phyloP scores from a whole-genome alignment of 768 basidiomycete species.

The Ramaria sp. region DNA sequence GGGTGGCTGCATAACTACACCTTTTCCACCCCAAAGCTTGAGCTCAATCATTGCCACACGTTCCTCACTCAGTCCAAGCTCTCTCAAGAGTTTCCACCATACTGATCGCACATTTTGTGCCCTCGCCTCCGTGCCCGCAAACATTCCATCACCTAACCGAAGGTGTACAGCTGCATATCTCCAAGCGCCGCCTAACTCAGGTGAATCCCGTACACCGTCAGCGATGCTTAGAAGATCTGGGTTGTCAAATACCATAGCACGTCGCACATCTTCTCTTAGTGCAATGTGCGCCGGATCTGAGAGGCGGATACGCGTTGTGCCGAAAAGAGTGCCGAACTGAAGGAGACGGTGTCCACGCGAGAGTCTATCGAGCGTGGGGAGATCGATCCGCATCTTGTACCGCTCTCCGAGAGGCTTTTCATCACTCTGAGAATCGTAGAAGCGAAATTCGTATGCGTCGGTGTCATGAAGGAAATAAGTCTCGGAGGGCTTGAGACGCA shows the following conservation, averaged over 20 bases:
- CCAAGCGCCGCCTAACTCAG: constrained; percentile 25
- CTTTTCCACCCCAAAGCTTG: constrained; percentile 10
- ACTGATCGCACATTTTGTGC: constrained; percentile 31
- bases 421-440: constrained; percentile 32
- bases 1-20: constrained; percentile 2
- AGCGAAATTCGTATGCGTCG: constrained; percentile 51
- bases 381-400: constrained; percentile 21
- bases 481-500: constrained; percentile 29
- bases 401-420: background rate
- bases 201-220: constrained; percentile 27
- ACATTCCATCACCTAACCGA: constrained; percentile 61
- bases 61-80: constrained; percentile 29
- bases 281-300: constrained; percentile 26
- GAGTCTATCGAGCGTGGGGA: constrained; percentile 27
- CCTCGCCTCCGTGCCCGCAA: constrained; percentile 28
- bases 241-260: constrained; percentile 47
- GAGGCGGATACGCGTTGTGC: constrained; percentile 56
- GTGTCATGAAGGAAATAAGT: constrained; percentile 40
- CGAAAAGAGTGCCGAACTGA: constrained; percentile 67
- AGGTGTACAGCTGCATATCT: constrained; percentile 55
- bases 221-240: constrained; percentile 32
- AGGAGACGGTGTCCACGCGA: constrained; percentile 36
- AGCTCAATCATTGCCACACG: constrained; percentile 24
- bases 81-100: constrained; percentile 49
- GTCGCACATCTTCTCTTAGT: constrained; percentile 37